Evolutionary conservation across 352 stramenopile species (phyloP), one percentile per base, ranked within the genome.

Genomic region (Phytophthora tentaculata): DNA sequence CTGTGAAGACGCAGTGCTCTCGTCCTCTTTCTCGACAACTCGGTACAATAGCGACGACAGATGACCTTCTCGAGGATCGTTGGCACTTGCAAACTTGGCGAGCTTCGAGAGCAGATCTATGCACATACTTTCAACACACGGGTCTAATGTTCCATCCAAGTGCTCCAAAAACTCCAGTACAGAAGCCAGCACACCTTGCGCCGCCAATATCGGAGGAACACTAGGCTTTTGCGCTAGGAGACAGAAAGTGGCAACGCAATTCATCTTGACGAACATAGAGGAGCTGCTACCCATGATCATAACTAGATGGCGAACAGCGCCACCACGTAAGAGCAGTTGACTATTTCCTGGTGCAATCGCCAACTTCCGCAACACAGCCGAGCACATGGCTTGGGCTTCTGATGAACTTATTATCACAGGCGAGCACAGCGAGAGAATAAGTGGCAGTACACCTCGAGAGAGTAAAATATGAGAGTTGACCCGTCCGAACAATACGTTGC

Each of bases 191-290:
- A 91, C 84, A 4, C 85, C 83, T 54, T 84, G 76, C 0, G 81
- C 77, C 4, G 81, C 83, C 12, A 94, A 55, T 8, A 88, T 29
- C 20, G 64, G 53, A 1, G 80, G 71, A 0, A 90, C 73, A 8
- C 76, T 75, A 1, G 73, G 57, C 26, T 87, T 82, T 43, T 88
- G 80, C 1, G 76, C 70, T 24, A 94, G 48, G 10, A 86, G 67
- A 48, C 81, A 89, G 39, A 94, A 87, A 1, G 76, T 88, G 28
- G 85, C 83, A 47, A 90, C 75, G 66, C 83, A 92, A 56, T 94
- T 91, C 45, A 73, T 81, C 61, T 88, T 84, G 19, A 92, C 79
- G 44, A 77, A 81, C 60, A 84, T 61, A 7, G 55, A 63, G 9
- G 58, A 56, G 47, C 45, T 53, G 8, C 73, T 61, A 9, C 74